Evolutionary conservation across 805 yeast species (phyloP).

Genomic region (Candida suzukii): DNA sequence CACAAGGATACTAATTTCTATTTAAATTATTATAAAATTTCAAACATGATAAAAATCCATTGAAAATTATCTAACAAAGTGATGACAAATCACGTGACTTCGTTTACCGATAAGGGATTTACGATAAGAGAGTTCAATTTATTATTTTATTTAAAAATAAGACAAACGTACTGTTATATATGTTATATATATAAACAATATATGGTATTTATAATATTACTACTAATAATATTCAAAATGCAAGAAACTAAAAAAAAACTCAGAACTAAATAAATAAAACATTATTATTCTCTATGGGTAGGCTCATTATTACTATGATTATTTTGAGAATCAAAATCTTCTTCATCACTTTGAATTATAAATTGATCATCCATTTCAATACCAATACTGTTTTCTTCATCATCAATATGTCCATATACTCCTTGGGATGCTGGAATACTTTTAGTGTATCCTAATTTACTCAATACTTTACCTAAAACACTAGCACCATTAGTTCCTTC

Average conservation of each 20-base stretch:
- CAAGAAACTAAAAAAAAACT: too few relatives aligned
- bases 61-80: not conserved
- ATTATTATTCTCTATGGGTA: too few relatives aligned
- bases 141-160: too few relatives aligned
- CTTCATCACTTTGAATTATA: conserved; percentile 45
- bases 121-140: not conserved
- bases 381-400: conserved; percentile 16
- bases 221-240: too few relatives aligned
- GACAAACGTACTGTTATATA: too few relatives aligned
- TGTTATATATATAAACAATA: too few relatives aligned
- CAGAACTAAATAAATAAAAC: too few relatives aligned
- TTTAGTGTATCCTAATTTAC: conserved; percentile 26
- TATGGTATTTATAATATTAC: too few relatives aligned
- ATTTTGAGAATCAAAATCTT: conserved; percentile 8
- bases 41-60: not conserved
- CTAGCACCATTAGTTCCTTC: too few relatives aligned
- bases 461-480: conserved; percentile 15
- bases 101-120: not conserved
- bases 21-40: not conserved
- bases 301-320: too few relatives aligned
- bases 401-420: conserved; percentile 27
- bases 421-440: conserved; percentile 14
- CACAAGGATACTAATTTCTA: not conserved
- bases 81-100: not conserved
- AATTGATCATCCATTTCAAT: conserved; percentile 41